These are phyloP conservation scores for Wickerhamomyces rabaulensis DNA, from an alignment of 805 yeast species.

Conservation along the genomic window DNA sequence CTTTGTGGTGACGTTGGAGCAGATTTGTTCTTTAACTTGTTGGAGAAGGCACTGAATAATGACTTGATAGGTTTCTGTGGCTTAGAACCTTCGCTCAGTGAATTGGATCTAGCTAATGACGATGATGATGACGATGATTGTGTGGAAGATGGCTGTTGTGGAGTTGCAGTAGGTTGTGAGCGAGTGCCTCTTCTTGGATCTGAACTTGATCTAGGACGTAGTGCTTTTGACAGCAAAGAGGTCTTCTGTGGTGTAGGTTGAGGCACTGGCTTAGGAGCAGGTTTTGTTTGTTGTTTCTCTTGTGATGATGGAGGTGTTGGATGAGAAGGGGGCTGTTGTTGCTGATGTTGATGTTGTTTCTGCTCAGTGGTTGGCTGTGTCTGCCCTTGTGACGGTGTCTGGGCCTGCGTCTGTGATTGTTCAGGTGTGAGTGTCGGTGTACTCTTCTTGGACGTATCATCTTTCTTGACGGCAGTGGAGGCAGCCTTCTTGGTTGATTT, in stretches of 20 bases:
- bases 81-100: slow-evolving; percentile 8
- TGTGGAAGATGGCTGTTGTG: background rate
- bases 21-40: slow-evolving; percentile 18
- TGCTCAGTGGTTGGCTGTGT: slow-evolving; percentile 2
- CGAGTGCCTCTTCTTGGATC: slow-evolving; percentile 13
- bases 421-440: background rate
- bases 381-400: background rate
- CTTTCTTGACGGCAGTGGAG: background rate
- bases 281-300: slow-evolving; percentile 8
- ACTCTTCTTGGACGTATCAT: background rate
- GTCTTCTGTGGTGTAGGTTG: slow-evolving; percentile 2
- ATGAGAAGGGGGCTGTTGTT: background rate
- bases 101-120: slow-evolving; percentile 15
- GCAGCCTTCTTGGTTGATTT: slow-evolving; percentile 25
- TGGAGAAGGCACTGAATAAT: slow-evolving; percentile 26
- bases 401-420: slow-evolving; percentile 12
- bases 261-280: slow-evolving; percentile 7
- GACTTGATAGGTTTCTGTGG: slow-evolving; percentile 23
- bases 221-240: slow-evolving; percentile 19
- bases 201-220: slow-evolving; percentile 22
- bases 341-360: background rate
- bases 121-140: background rate
- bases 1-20: slow-evolving; percentile 16
- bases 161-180: background rate
- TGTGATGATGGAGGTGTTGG: slow-evolving; percentile 3